Conservation (phyloP, 2,329 filamentous ascomycete genomes). For the Macrophomina pseudophaseolina region DNA sequence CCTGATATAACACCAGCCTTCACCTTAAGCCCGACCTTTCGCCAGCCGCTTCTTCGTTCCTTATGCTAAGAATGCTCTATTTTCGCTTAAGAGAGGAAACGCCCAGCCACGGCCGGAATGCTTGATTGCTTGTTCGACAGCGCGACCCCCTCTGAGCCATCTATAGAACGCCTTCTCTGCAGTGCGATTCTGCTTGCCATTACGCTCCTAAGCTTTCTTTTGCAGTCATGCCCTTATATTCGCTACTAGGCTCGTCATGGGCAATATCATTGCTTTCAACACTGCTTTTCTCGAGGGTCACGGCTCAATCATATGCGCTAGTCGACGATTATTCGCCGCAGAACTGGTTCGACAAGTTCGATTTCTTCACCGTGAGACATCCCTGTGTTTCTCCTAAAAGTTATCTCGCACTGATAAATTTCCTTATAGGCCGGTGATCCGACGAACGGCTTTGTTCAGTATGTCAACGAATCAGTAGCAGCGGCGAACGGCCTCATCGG, state of each 20-base stretch:
- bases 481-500: conserved; percentile 38
- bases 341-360: conserved; percentile 53
- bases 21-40: neutral
- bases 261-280: neutral
- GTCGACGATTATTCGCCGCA: conserved; percentile 46
- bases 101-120: conserved; percentile 11
- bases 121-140: conserved; percentile 5
- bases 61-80: conserved; percentile 8
- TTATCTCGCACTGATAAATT: neutral
- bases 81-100: neutral
- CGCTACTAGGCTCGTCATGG: neutral
- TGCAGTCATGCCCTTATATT: neutral
- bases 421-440: conserved; percentile 33
- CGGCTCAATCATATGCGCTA: conserved; percentile 38
- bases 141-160: neutral
- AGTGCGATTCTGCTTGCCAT: neutral
- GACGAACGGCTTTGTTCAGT: conserved; percentile 44
- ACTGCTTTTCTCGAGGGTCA: neutral
- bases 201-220: neutral
- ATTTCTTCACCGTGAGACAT: conserved; percentile 41
- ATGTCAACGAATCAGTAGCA: conserved; percentile 47
- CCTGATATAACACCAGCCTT: conserved; percentile 18
- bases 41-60: neutral
- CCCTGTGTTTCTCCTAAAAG: neutral
- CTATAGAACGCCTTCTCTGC: conserved; percentile 14